These are phyloP conservation scores for Breynia disticha DNA, from an alignment of 441 rosid species.

Conservation along the genomic window DNA sequence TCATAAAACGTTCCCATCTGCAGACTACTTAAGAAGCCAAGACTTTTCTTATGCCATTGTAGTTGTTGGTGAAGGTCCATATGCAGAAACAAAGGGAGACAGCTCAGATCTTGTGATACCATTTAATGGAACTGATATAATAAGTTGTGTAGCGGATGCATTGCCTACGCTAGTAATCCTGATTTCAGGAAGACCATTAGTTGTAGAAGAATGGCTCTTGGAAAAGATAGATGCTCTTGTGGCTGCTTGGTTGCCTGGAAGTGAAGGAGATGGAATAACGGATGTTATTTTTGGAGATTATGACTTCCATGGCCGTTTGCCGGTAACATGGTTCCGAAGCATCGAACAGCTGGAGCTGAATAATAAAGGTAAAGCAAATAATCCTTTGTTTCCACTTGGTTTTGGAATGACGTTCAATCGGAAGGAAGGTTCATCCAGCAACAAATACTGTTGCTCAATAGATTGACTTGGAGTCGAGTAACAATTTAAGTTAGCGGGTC, in stretches of 20 bases:
- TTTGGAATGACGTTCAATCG: constrained; percentile 35
- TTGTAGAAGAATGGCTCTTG: constrained; percentile 35
- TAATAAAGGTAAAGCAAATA: constrained; percentile 31
- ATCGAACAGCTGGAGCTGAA: constrained; percentile 49
- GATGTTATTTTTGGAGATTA: constrained; percentile 69
- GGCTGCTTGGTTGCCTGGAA: constrained; percentile 93
- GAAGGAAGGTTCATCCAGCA: neutral
- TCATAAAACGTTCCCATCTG: constrained; percentile 46
- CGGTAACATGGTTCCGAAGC: constrained; percentile 62
- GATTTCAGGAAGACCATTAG: constrained; percentile 65
- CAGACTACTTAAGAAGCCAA: constrained; percentile 1
- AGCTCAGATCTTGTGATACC: constrained; percentile 33
- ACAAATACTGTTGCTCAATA: too few relatives aligned
- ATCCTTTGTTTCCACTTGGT: constrained; percentile 67
- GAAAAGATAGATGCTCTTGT: constrained; percentile 49
- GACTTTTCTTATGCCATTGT: constrained; percentile 58
- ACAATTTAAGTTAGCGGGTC: too few relatives aligned
- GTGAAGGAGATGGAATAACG: constrained; percentile 58
- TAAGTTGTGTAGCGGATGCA: constrained; percentile 36
- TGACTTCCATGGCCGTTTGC: constrained; percentile 51
- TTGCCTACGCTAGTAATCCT: constrained; percentile 53
- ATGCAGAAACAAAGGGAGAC: constrained; percentile 64
- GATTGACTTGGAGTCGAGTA: too few relatives aligned
- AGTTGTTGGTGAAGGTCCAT: constrained; percentile 75
- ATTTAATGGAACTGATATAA: constrained; percentile 42